Evolutionary conservation across 2,329 filamentous ascomycete species (phyloP).

Genomic region (Xylariales sp.): DNA sequence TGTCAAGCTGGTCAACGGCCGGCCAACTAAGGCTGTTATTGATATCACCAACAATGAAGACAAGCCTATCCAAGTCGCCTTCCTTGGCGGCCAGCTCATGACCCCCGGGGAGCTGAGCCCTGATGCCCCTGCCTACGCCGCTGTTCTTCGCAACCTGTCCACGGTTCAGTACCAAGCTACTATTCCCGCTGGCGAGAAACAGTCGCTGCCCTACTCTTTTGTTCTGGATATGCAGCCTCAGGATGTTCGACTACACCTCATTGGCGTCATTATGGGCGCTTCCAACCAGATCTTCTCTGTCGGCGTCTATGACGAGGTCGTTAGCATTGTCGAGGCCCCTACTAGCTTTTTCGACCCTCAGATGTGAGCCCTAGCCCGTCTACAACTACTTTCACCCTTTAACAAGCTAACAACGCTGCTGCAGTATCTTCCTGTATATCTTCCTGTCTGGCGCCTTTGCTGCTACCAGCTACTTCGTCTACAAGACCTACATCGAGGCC

Average conservation of each 20-base stretch:
- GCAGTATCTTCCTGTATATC: conserved; percentile 95
- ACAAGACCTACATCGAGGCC: conserved; percentile 96
- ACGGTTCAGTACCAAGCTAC: conserved; percentile 77
- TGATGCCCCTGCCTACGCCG: conserved; percentile 59
- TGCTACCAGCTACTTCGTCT: conserved; percentile 92
- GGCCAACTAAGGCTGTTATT: conserved; percentile 83
- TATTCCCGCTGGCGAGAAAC: conserved; percentile 80
- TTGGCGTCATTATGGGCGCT: conserved; percentile 76
- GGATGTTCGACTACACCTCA: conserved; percentile 82
- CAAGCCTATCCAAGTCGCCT: conserved; percentile 76
- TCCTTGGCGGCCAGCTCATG: conserved; percentile 81
- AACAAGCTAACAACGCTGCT: conserved; percentile 60
- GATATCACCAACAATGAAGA: conserved; percentile 87
- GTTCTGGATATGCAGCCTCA: conserved; percentile 92
- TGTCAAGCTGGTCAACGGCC: conserved; percentile 94
- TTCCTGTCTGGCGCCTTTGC: conserved; percentile 83
- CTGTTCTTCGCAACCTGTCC: conserved; percentile 86
- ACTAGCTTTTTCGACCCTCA: conserved; percentile 94
- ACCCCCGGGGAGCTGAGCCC: conserved; percentile 64
- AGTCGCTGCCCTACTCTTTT: conserved; percentile 85
- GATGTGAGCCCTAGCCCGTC: conserved; percentile 72
- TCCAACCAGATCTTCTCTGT: conserved; percentile 80
- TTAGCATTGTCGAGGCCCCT: conserved; percentile 88
- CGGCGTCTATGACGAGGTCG: conserved; percentile 82
- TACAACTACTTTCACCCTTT: conserved; percentile 22